Evolutionary conservation across 1,284 basidiomycete genomes (phyloP), one percentile per base, ranked within the genome.

Genomic region (Earliella scabrosa): DNA sequence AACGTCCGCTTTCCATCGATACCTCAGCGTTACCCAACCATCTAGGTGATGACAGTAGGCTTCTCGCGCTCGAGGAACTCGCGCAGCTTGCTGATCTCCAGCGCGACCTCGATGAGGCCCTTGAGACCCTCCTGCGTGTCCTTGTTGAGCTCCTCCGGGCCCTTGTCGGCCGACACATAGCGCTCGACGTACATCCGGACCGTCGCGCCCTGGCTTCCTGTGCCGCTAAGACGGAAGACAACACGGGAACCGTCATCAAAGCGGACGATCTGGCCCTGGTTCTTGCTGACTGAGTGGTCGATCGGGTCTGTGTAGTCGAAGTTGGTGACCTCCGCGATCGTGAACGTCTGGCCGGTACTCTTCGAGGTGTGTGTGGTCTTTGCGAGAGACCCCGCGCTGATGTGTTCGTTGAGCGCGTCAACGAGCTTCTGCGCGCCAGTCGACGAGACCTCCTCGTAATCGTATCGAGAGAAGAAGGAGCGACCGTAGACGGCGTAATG

Each of bases 281-380:
- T 98, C 77, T 90, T 92, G 65, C 90, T 93, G 60, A 98, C 86
- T 50, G 91, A 94, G 52, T 88, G 82, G 73, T 99, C 97, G 73
- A 99, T 98, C 20, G 97, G 97, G 75, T 99, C 97, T 40, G 88
- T 97, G 83, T 99, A 99, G 69, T 89, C 85, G 72, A 99, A 99
- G 81, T 96, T 90, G 75, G 88, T 90, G 39, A 90, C 80, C 29
- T 86, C 83, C 23, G 84, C 83, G 60, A 98, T 88, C 56, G 83
- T 88, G 80, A 97, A 99, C 52, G 82, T 79, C 48, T 86, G 84
- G 36, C 77, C 78, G 0, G 91, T 86, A 50, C 87, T 82, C 52
- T 81, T 78, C 13, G 92, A 87, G 46, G 76, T 82, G 73, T 93
- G 85, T 11, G 77, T 76, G 39, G 85, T 85, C 66, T 87, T 82